phyloP scores from a whole-genome alignment of 2,329 filamentous ascomycete species.

The Alternaria gaisen region DNA sequence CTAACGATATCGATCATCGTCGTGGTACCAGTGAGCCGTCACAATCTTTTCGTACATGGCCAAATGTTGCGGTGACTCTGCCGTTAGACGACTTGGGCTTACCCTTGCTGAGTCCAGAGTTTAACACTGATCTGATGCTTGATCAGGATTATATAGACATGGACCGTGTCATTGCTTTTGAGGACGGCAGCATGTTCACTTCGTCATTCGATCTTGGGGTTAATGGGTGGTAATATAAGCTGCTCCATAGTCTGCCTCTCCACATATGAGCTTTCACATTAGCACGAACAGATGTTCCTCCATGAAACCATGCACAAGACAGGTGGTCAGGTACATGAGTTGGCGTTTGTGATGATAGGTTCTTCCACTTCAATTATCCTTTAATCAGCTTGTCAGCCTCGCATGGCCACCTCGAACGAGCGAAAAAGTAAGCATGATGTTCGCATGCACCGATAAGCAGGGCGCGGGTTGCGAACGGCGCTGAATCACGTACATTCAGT shows the following conservation, averaged over 20 bases:
- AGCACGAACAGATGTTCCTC: no score
- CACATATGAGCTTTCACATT: background rate
- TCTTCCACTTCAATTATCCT: no score
- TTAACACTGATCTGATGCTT: conserved; percentile 5
- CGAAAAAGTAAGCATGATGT: no score
- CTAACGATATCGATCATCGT: background rate
- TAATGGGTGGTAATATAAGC: background rate
- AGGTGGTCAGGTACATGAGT: no score
- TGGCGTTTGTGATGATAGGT: no score
- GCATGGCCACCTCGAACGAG: no score
- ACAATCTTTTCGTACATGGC: background rate
- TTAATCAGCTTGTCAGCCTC: no score
- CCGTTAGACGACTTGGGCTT: background rate
- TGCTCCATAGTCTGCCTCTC: background rate
- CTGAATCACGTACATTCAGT: no score
- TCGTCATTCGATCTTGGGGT: background rate
- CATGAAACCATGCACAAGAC: no score
- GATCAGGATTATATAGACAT: conserved; percentile 29
- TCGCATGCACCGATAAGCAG: no score
- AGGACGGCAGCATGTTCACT: conserved; percentile 31
- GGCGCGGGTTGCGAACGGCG: no score
- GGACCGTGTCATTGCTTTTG: conserved; percentile 33
- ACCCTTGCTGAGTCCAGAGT: background rate
- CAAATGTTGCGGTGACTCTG: background rate
- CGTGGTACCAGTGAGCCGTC: background rate